These are phyloP conservation scores for Podila horticola DNA, from an alignment of 192 early-diverging fungal genomes.

Conservation along the genomic window DNA sequence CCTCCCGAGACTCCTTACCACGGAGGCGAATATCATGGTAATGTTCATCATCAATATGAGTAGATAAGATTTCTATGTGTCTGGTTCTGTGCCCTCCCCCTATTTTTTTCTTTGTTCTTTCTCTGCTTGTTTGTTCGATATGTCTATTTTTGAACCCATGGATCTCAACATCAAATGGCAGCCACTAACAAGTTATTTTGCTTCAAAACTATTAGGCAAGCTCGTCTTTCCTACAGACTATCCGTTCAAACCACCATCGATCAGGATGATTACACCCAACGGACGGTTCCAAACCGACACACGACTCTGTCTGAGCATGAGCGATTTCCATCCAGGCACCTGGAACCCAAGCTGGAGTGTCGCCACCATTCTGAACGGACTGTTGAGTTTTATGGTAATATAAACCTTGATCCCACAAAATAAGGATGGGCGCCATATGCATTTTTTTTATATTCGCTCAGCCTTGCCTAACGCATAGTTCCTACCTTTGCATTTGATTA, in stretches of 20 bases:
- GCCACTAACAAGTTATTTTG: background rate
- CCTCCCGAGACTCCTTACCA: constrained; percentile 95
- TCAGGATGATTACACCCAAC: constrained; percentile 84
- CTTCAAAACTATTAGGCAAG: constrained; percentile 50
- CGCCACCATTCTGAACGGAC: constrained; percentile 93
- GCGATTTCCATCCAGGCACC: constrained; percentile 90
- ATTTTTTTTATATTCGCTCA: background rate
- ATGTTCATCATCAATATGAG: no score
- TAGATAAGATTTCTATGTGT: no score
- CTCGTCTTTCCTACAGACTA: constrained; percentile 96
- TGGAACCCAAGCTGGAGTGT: constrained; percentile 99
- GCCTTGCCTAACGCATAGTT: background rate
- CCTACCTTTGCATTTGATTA: background rate
- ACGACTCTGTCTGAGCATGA: constrained; percentile 95
- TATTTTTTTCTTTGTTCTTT: background rate
- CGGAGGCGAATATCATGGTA: constrained; percentile 96
- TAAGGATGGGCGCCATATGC: background rate
- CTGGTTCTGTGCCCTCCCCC: background rate
- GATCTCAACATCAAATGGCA: background rate
- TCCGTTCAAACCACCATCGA: constrained; percentile 92
- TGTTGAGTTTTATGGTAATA: constrained; percentile 94
- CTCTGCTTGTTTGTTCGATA: background rate
- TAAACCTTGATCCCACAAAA: background rate
- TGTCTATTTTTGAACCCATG: background rate
- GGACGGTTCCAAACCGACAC: constrained; percentile 95